These are phyloP conservation scores for Metarhizium guizhouense DNA, from an alignment of 2,329 filamentous ascomycete species.

Conservation along the genomic window DNA sequence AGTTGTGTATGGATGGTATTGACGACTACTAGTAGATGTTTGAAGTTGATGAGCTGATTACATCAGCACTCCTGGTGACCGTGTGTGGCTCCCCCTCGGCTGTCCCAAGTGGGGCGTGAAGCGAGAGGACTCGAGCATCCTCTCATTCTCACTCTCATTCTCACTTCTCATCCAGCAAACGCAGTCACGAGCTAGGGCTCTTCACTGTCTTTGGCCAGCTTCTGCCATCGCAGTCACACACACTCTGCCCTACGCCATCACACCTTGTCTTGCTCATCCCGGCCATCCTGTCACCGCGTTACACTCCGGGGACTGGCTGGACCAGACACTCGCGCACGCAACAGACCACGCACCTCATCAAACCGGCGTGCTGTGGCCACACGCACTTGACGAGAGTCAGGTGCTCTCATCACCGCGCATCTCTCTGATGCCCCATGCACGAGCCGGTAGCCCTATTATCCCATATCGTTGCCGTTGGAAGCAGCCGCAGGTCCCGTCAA, in stretches of 20 bases:
- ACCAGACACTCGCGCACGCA: neutral
- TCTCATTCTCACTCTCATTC: neutral
- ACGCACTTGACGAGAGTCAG: neutral
- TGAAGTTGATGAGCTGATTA: no score
- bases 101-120: no score
- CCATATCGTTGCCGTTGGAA: neutral
- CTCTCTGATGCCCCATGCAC: neutral
- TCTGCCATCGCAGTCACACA: neutral
- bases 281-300: neutral
- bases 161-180: neutral
- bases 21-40: no score
- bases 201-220: conserved; percentile 2
- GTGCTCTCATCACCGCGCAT: neutral
- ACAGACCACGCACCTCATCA: neutral
- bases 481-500: conserved; percentile 14
- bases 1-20: no score
- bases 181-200: neutral
- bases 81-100: no score
- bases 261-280: neutral
- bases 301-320: neutral
- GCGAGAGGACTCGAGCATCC: no score
- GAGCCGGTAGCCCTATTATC: neutral
- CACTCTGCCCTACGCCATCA: neutral
- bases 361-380: neutral
- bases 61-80: no score